Conservation (phyloP, 1,139 yeast species). For the Protomyces macrosporus region DNA sequence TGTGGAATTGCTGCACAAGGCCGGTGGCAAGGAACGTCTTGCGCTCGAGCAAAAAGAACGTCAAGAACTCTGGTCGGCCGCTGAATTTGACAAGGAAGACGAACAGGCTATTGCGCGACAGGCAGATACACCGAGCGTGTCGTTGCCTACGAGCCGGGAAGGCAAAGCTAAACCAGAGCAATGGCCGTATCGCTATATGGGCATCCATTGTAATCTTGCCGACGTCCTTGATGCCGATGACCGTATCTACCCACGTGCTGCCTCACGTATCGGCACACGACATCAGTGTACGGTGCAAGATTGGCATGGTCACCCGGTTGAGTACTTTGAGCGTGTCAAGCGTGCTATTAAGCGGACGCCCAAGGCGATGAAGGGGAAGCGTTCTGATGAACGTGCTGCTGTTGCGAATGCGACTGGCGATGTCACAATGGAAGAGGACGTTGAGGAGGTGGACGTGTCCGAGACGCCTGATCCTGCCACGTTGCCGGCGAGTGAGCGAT, state of each 20-base stretch:
- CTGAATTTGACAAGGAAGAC: background rate
- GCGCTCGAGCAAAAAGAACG: background rate
- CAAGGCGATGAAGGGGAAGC: slow-evolving; percentile 31
- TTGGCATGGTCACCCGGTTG: slow-evolving; percentile 61
- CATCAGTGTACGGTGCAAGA: slow-evolving; percentile 70
- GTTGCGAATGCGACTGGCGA: background rate
- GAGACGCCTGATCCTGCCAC: background rate
- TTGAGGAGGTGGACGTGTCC: background rate
- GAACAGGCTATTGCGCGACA: background rate
- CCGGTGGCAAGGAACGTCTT: background rate
- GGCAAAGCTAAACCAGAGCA: slow-evolving; percentile 28
- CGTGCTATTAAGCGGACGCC: slow-evolving; percentile 31
- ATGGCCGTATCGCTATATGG: slow-evolving; percentile 79
- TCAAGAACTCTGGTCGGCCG: background rate
- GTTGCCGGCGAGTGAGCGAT: slow-evolving; percentile 9
- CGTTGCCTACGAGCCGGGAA: slow-evolving; percentile 37
- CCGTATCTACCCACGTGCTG: slow-evolving; percentile 76
- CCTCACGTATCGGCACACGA: slow-evolving; percentile 67
- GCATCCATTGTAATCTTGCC: slow-evolving; percentile 68
- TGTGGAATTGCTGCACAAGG: background rate
- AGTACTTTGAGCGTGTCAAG: slow-evolving; percentile 45
- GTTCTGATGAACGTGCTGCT: slow-evolving; percentile 18
- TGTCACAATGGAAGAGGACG: background rate
- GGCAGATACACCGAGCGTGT: background rate
- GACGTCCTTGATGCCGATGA: slow-evolving; percentile 77